Conservation (phyloP, 495 filamentous ascomycete genomes). For the Xylaria scruposa region DNA sequence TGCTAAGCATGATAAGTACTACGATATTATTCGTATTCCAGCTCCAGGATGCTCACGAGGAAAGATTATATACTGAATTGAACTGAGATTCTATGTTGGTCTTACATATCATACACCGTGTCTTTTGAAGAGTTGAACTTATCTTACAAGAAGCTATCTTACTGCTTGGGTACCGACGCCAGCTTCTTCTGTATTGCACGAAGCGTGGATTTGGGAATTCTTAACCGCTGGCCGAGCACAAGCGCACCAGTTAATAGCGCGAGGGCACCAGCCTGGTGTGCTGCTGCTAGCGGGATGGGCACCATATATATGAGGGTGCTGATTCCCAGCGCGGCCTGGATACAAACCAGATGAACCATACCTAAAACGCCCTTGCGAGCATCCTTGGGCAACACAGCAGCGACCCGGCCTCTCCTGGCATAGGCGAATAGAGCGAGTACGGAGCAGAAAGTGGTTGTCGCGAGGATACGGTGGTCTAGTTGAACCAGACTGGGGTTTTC, state of each 20-base stretch:
- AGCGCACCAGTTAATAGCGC: constrained; percentile 83
- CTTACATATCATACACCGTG: constrained; percentile 7
- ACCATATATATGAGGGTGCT: constrained; percentile 91
- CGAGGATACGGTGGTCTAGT: constrained; percentile 92
- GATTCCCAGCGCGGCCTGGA: constrained; percentile 88
- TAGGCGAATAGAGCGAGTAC: constrained; percentile 81
- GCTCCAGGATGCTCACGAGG: background rate
- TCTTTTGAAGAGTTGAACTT: background rate
- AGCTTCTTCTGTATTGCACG: constrained; percentile 49
- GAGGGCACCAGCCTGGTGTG: constrained; percentile 90
- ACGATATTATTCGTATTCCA: background rate
- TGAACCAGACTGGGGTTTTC: constrained; percentile 96
- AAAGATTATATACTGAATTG: background rate
- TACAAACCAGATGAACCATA: constrained; percentile 77
- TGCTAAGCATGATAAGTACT: background rate
- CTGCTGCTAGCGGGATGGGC: constrained; percentile 83
- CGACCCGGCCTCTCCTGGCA: constrained; percentile 67
- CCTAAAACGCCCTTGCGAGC: constrained; percentile 77
- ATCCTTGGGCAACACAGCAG: constrained; percentile 65
- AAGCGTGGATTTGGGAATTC: constrained; percentile 56
- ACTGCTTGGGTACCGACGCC: constrained; percentile 13
- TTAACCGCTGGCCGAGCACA: constrained; percentile 69
- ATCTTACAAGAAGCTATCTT: background rate
- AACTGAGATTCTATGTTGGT: constrained; percentile 18
- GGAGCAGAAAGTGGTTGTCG: constrained; percentile 84